These are phyloP conservation scores for Globisporangium nagaii DNA, from an alignment of 352 stramenopile genomes.

Conservation along the genomic window DNA sequence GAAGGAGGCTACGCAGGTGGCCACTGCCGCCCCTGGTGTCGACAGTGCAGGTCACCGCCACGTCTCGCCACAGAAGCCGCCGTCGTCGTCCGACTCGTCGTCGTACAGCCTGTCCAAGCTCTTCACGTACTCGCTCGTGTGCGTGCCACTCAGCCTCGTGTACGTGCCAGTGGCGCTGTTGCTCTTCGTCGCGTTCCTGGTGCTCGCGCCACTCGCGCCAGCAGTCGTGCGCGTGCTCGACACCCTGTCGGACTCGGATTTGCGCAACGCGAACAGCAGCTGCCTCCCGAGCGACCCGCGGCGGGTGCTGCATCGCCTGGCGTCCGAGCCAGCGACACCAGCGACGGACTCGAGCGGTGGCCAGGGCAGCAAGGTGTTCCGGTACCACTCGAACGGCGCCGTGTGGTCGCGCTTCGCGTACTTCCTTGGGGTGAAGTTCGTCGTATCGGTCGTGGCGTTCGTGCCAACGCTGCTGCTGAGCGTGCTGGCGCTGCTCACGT, in stretches of 20 bases:
- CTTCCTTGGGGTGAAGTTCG: slow-evolving; percentile 54
- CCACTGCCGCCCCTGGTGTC: neutral
- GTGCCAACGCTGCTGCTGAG: slow-evolving; percentile 49
- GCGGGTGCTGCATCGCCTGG: slow-evolving; percentile 53
- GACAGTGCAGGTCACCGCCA: neutral
- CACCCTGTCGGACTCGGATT: slow-evolving; percentile 65
- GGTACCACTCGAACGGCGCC: slow-evolving; percentile 45
- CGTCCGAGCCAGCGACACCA: slow-evolving; percentile 15
- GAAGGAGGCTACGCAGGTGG: slow-evolving; percentile 12
- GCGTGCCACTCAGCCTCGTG: slow-evolving; percentile 47
- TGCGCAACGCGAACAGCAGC: slow-evolving; percentile 71
- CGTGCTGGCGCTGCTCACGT: slow-evolving; percentile 46
- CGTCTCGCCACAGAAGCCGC: slow-evolving; percentile 1
- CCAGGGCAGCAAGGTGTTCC: slow-evolving; percentile 37
- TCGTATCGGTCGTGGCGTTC: slow-evolving; percentile 53
- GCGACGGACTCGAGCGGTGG: neutral
- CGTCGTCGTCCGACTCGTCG: slow-evolving; percentile 11
- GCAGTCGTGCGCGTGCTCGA: slow-evolving; percentile 56
- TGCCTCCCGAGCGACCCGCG: slow-evolving; percentile 38
- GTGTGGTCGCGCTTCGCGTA: slow-evolving; percentile 73
- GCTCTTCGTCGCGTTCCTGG: slow-evolving; percentile 48
- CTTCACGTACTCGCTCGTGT: slow-evolving; percentile 51
- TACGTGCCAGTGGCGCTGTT: slow-evolving; percentile 54
- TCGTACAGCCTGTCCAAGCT: slow-evolving; percentile 61
- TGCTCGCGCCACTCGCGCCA: slow-evolving; percentile 44